These are phyloP conservation scores for Kluyveromyces sp. DNA, from an alignment of 1,139 yeast genomes.

Conservation along the genomic window DNA sequence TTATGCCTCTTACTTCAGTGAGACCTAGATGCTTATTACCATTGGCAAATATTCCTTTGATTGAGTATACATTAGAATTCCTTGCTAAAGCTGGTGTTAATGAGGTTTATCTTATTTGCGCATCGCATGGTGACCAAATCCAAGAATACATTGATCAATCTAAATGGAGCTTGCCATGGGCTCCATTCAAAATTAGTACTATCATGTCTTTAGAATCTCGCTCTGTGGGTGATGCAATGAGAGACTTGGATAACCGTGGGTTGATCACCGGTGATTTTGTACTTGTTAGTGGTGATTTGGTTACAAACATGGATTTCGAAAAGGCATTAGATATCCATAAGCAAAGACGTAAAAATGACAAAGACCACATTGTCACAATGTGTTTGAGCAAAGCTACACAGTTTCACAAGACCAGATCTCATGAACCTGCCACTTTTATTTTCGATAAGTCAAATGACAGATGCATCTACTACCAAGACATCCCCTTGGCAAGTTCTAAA, in stretches of 20 bases:
- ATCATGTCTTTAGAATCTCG: constrained; percentile 81
- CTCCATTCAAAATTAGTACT: constrained; percentile 74
- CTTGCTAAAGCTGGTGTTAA: constrained; percentile 84
- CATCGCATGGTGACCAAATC: constrained; percentile 83
- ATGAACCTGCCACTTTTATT: constrained; percentile 77
- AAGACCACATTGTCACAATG: constrained; percentile 91
- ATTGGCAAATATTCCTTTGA: constrained; percentile 83
- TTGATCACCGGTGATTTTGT: constrained; percentile 83
- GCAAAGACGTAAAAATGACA: constrained; percentile 62
- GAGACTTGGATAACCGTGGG: constrained; percentile 89
- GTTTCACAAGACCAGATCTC: constrained; percentile 75
- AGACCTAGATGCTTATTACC: constrained; percentile 88
- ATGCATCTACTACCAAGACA: constrained; percentile 76
- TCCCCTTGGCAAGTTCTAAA: constrained; percentile 53
- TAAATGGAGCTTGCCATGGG: constrained; percentile 65
- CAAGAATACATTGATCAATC: constrained; percentile 75
- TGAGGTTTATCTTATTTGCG: constrained; percentile 84
- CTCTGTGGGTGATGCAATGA: constrained; percentile 95
- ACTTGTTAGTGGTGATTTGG: constrained; percentile 88
- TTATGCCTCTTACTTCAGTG: constrained; percentile 82
- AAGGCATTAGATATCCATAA: constrained; percentile 69
- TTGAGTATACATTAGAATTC: constrained; percentile 91
- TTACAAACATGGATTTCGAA: constrained; percentile 76
- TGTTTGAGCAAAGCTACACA: constrained; percentile 81
- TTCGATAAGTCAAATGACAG: constrained; percentile 65